Evolutionary conservation across 169 alveolate genomes (phyloP).

Genomic region (Plasmodium sp.): DNA sequence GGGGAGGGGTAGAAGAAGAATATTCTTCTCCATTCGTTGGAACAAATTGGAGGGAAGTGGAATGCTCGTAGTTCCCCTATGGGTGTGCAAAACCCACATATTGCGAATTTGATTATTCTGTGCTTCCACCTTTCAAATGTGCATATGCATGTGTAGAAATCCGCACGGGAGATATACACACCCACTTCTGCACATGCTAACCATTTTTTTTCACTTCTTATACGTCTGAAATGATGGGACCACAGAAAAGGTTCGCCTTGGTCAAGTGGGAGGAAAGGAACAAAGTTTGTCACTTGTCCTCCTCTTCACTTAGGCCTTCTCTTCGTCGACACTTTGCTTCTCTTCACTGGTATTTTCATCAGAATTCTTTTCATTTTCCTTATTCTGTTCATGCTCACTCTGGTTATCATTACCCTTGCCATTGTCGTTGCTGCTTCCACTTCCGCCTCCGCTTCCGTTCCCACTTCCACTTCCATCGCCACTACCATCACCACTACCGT

Average conservation of each 20-base stretch:
- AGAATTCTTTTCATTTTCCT: background rate
- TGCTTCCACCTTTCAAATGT: background rate
- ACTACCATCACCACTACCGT: background rate
- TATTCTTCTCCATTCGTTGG: background rate
- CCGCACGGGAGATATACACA: background rate
- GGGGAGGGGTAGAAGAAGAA: background rate
- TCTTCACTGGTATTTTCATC: conserved; percentile 7
- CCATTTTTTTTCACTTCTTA: background rate
- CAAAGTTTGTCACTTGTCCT: background rate
- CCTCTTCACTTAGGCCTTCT: background rate
- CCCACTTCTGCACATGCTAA: background rate
- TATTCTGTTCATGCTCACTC: background rate
- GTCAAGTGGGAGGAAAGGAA: background rate
- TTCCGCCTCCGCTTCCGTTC: background rate
- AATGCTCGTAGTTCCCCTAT: background rate
- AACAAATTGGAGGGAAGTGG: background rate
- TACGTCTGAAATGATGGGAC: background rate
- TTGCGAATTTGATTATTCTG: background rate
- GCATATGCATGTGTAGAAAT: background rate
- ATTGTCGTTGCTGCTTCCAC: background rate
- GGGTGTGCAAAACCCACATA: background rate
- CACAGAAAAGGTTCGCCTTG: background rate
- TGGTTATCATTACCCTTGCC: background rate
- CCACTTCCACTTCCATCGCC: background rate
- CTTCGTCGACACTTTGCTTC: conserved; percentile 6